phyloP scores from a whole-genome alignment of 495 filamentous ascomycete genomes.

The Oidiodendron maius region DNA sequence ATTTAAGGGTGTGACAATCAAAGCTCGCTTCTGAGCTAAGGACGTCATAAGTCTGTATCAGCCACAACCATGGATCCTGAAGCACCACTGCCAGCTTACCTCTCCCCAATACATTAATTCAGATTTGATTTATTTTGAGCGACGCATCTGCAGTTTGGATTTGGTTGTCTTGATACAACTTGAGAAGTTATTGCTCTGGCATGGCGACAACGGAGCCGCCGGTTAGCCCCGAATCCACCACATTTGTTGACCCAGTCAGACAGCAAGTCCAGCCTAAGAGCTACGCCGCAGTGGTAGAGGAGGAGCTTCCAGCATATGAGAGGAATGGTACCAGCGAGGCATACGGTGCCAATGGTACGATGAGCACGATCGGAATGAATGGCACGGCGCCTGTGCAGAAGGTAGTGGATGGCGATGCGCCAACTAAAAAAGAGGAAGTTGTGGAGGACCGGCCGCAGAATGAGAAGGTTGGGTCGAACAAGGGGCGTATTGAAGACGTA shows the following conservation, averaged over 20 bases:
- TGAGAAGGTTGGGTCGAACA: slow-evolving; percentile 13
- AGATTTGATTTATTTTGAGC: too few relatives aligned
- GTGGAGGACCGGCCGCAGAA: slow-evolving; percentile 2
- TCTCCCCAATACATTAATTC: too few relatives aligned
- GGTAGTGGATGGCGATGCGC: slow-evolving; percentile 15
- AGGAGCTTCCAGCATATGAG: slow-evolving; percentile 3
- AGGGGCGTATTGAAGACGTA: slow-evolving; percentile 17
- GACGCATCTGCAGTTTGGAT: too few relatives aligned
- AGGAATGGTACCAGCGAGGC: neutral
- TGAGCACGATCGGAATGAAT: slow-evolving; percentile 1
- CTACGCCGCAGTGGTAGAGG: slow-evolving; percentile 21
- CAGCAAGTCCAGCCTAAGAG: slow-evolving; percentile 16
- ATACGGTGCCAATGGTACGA: neutral
- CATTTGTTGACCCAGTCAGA: slow-evolving; percentile 13
- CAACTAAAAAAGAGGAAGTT: neutral
- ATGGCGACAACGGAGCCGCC: slow-evolving; percentile 12
- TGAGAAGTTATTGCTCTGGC: too few relatives aligned
- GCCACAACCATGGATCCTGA: too few relatives aligned
- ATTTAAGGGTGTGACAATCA: too few relatives aligned
- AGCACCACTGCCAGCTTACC: too few relatives aligned
- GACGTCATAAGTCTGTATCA: too few relatives aligned
- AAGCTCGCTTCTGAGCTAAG: too few relatives aligned
- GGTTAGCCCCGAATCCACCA: slow-evolving; percentile 13
- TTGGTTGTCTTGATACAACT: too few relatives aligned
- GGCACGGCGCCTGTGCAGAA: slow-evolving; percentile 10